Conservation (phyloP, 1,284 basidiomycete genomes). For the Apiotrichum gracile region DNA sequence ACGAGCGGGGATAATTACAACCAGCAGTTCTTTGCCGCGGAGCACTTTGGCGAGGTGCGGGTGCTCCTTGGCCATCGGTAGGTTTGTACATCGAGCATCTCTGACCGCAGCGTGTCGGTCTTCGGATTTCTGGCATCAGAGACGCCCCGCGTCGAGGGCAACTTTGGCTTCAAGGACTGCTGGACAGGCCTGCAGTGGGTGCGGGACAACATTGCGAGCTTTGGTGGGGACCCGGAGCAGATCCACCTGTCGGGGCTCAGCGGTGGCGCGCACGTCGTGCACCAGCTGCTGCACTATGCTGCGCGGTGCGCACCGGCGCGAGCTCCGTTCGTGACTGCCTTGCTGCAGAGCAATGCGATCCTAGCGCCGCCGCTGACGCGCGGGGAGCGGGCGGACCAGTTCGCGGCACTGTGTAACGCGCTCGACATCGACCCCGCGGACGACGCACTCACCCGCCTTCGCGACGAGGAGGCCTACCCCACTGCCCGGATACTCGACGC, state of each 20-base stretch:
- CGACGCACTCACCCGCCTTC: conserved; percentile 52
- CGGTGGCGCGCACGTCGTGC: conserved; percentile 68
- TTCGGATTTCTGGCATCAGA: conserved; percentile 68
- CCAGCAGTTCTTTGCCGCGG: conserved; percentile 63
- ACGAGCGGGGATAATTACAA: conserved; percentile 51
- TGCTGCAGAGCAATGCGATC: conserved; percentile 67
- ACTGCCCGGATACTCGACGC: conserved; percentile 53
- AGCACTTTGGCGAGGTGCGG: conserved; percentile 61
- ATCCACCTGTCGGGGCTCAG: conserved; percentile 64
- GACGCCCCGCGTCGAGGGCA: conserved; percentile 56
- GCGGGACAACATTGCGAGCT: conserved; percentile 55
- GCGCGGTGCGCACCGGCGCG: conserved; percentile 4
- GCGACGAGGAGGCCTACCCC: conserved; percentile 52
- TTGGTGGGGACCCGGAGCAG: conserved; percentile 52
- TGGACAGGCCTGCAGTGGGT: conserved; percentile 62
- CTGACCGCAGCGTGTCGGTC: conserved; percentile 52
- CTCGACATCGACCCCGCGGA: conserved; percentile 56
- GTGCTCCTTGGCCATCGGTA: conserved; percentile 46
- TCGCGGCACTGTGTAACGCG: conserved; percentile 55
- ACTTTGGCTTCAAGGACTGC: conserved; percentile 71
- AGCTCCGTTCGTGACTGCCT: conserved; percentile 61
- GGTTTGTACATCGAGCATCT: neutral
- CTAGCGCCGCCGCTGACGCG: conserved; percentile 51
- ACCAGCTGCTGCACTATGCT: conserved; percentile 62
- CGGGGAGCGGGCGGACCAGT: conserved; percentile 57